Evolutionary conservation across 495 filamentous ascomycete genomes (phyloP), one percentile per base, ranked within the genome.

Genomic region (Xylaria bambusicola): DNA sequence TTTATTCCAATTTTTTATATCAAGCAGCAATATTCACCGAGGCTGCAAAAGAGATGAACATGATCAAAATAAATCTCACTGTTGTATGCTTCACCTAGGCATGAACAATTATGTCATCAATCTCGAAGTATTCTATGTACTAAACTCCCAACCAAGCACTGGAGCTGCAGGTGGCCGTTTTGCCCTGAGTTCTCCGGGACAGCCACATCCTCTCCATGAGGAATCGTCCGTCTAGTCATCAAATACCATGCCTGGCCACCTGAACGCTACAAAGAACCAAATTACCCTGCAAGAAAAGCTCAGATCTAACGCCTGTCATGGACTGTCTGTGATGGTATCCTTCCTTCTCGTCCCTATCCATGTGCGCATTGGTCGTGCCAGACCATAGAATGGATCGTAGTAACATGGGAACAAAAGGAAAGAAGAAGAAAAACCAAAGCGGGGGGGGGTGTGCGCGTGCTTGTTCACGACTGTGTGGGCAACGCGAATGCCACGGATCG

Each of bases 401-500:
- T n/a, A n/a, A n/a, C n/a, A n/a, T 10, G 31, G 31, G 31, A 33
- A 33, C 31, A 33, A 33, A 33, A n/a, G n/a, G 31, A 5, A 33
- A 33, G 10, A 6, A 33, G 10, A 33, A 6, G 31, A 33, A 33
- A 6, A 33, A 10, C 31, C 6, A 33, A 33, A 5, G 6, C 10
- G 31, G 6, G 6, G 31, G 31, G 6, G 31, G 13, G 12, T 10
- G 12, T 3, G 12, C 36, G 15, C 41, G 20, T 20, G 41, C 17
- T 42, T 24, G 52, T 26, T n/a, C 17, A 23, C 17, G 17, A 55
- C 20, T 38, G 17, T 1, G 55, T 6, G 33, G 29, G 26, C 29
- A 33, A 1, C 8, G 36, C 47, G 36, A 60, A 60, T 27, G 27
- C 52, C 38, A 60, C 56, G 2, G 35, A 18, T 20, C 46, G 56